phyloP scores from a whole-genome alignment of 2,329 filamentous ascomycete species.

The Neonectria coccinea region DNA sequence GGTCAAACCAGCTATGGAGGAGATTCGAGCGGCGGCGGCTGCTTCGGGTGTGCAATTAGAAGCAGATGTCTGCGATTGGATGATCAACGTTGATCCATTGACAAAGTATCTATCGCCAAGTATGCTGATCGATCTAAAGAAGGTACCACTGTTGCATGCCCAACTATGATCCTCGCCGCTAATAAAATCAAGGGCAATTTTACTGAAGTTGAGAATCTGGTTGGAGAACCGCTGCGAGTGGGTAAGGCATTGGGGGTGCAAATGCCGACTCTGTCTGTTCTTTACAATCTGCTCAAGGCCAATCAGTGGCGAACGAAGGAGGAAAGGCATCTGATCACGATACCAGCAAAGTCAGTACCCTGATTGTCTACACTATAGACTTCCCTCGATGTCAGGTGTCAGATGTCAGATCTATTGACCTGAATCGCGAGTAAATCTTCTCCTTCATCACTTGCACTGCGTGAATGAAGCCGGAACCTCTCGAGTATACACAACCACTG shows the following conservation, averaged over 20 bases:
- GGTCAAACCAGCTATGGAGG: constrained; percentile 10
- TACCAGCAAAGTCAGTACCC: not conserved
- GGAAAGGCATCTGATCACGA: not conserved
- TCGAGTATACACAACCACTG: no score
- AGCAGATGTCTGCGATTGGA: not conserved
- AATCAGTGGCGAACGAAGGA: constrained; percentile 9
- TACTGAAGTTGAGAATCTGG: constrained; percentile 9
- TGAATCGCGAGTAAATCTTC: not conserved
- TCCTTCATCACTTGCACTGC: no score
- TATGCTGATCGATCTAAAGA: constrained; percentile 10
- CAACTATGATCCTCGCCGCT: not conserved
- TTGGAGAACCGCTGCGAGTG: constrained; percentile 11
- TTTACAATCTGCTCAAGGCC: constrained; percentile 8
- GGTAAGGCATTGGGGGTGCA: constrained; percentile 4
- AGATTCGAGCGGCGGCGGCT: constrained; percentile 1
- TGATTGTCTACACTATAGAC: not conserved
- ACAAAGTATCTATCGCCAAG: constrained; percentile 3
- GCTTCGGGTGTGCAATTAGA: constrained; percentile 2
- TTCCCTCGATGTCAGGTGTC: not conserved
- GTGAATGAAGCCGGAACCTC: no score
- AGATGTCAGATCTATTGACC: not conserved
- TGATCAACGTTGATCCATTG: constrained; percentile 2
- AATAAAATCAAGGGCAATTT: not conserved
- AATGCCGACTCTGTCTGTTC: constrained; percentile 5
- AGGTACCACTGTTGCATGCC: not conserved